Evolutionary conservation across 2,329 filamentous ascomycete species (phyloP).

Genomic region (Calonectria pauciramosa): DNA sequence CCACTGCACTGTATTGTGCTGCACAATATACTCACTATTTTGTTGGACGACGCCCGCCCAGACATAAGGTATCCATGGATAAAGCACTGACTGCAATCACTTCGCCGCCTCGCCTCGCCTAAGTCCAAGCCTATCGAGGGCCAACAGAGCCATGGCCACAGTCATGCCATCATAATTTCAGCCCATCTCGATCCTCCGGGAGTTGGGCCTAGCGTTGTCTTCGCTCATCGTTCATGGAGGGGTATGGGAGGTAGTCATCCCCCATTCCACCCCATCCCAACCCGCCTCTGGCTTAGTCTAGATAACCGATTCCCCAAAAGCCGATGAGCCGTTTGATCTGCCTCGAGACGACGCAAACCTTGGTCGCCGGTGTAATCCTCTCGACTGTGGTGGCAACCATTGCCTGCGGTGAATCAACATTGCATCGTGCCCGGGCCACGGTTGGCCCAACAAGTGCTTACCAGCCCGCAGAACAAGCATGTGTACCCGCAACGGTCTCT

Average conservation of each 20-base stretch:
- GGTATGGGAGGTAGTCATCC: neutral
- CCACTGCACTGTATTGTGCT: neutral
- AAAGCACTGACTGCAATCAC: neutral
- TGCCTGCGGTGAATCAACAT: neutral
- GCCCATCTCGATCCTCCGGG: conserved; percentile 1
- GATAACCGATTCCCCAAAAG: conserved; percentile 4
- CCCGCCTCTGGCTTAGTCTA: conserved; percentile 6
- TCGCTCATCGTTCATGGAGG: neutral
- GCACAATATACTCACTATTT: neutral
- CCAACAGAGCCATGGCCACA: conserved; percentile 6
- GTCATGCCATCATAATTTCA: conserved; percentile 6
- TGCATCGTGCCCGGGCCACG: conserved; percentile 1
- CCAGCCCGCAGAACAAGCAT: conserved; percentile 26
- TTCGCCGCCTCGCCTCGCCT: neutral
- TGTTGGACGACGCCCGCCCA: neutral
- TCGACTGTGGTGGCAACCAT: neutral
- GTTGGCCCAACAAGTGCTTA: conserved; percentile 19
- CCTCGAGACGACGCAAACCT: neutral
- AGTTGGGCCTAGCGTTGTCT: conserved; percentile 5
- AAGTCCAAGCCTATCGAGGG: neutral
- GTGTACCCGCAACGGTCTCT: conserved; percentile 22
- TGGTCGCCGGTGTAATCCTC: conserved; percentile 7
- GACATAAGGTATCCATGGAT: neutral
- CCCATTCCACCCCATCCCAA: neutral
- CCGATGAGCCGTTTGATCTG: conserved; percentile 8